Conservation (phyloP, 805 yeast genomes). For the Kodamaea laetipori region DNA sequence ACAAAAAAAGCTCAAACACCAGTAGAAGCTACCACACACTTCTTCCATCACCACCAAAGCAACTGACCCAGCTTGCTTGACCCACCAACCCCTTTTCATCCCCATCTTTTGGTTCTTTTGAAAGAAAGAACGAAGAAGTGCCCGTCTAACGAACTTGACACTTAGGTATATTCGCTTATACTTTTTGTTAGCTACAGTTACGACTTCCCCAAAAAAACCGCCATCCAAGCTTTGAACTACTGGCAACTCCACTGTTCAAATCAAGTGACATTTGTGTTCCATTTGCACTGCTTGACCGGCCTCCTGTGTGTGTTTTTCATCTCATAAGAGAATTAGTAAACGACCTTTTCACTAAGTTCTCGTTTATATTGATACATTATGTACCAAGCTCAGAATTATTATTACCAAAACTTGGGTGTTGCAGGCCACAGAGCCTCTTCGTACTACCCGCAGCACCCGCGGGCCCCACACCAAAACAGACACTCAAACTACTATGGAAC, state of each 20-base stretch:
- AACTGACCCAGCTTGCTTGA: not conserved
- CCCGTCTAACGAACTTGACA: not conserved
- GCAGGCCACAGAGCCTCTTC: slow-evolving; percentile 42
- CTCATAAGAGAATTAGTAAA: slow-evolving; percentile 7
- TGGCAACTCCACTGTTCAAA: not conserved
- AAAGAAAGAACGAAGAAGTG: not conserved
- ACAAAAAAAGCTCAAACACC: slow-evolving; percentile 7
- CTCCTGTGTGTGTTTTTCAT: slow-evolving; percentile 5
- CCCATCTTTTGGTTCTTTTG: slow-evolving; percentile 5
- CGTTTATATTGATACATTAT: slow-evolving; percentile 14
- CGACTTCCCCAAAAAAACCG: not conserved
- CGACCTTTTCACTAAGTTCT: slow-evolving; percentile 14
- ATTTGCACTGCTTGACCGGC: slow-evolving; percentile 9
- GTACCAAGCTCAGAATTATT: slow-evolving; percentile 21
- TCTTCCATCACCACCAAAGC: slow-evolving; percentile 8
- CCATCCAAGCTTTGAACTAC: not conserved
- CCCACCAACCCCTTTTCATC: not conserved
- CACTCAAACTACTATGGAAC: slow-evolving; percentile 17
- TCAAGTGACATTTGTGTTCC: slow-evolving; percentile 12
- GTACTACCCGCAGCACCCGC: slow-evolving; percentile 22
- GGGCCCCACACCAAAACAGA: slow-evolving; percentile 16
- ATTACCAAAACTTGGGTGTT: slow-evolving; percentile 34
- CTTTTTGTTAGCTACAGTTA: not conserved
- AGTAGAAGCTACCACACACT: slow-evolving; percentile 9
- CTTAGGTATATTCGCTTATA: slow-evolving; percentile 3